phyloP scores from a whole-genome alignment of 768 basidiomycete species.

The Arthromyces matolae region DNA sequence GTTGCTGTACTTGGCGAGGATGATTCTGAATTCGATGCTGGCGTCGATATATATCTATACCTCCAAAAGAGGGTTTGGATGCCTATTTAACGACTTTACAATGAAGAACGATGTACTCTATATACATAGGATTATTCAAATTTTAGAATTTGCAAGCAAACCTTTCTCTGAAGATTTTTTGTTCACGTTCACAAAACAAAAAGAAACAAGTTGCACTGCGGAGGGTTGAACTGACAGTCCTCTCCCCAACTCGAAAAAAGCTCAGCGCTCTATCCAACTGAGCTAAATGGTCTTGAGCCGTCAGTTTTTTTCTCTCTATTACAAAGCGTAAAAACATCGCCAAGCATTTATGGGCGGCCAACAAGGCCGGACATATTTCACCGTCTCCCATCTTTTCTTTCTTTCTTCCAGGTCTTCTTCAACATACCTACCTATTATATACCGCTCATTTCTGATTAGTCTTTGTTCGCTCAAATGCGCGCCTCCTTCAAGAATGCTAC shows the following conservation, averaged over 20 bases:
- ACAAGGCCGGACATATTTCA: not conserved
- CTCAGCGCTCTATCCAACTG: conserved; percentile 67
- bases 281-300: conserved; percentile 47
- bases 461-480: conserved; percentile 20
- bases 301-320: not conserved
- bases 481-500: conserved; percentile 26
- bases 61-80: not conserved
- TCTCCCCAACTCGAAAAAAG: conserved; percentile 39
- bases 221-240: conserved; percentile 85
- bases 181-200: too few relatives aligned
- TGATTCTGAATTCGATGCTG: conserved; percentile 29
- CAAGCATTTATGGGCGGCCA: not conserved
- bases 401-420: not conserved
- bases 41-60: conserved; percentile 13
- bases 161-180: not conserved
- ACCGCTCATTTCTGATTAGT: conserved; percentile 2
- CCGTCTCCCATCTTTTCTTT: not conserved
- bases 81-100: conserved; percentile 3
- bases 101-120: conserved; percentile 1
- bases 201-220: conserved; percentile 35
- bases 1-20: conserved; percentile 80
- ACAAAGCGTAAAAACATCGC: not conserved
- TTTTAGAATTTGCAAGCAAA: conserved; percentile 1
- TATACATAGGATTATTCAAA: conserved; percentile 2
- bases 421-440: conserved; percentile 4